Base-by-base conservation (phyloP, 305 asterid species). In the Fraxinus angustifolia region DNA sequence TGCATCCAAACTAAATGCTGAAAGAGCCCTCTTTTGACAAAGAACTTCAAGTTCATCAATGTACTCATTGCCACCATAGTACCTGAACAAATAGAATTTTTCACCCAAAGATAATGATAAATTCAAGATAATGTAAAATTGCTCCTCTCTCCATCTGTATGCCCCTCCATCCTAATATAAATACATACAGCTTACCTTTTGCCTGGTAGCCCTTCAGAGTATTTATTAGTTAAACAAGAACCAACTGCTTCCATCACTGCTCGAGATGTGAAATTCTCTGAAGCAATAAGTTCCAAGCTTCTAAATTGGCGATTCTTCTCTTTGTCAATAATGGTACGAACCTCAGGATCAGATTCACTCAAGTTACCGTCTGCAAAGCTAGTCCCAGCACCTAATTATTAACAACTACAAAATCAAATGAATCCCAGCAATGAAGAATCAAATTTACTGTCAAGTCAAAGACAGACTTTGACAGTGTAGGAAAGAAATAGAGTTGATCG, bases 201-300 rank as follows among this genome's bases (percentile, higher is more conserved):
- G 21, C 97, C 97, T 42, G 99, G 98, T 67, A 96, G 89, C 75
- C 99, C 99, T 88, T 96, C 98, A 2, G 98, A 96, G 78, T 96
- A 96, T 78, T 96, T 96, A 83, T 96, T 96, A 70, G 99, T 94
- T 83, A 96, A 93, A 91, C 98, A 94, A 84, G 99, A 96, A 86
- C 99, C 99, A 82, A 96, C 98, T 19, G 97, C 99, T 89, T 96
- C 98, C 99, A 96, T 96, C 84, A 96, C 99, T 40, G 99, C 98
- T 79, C 97, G 95, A 45, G 98, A 96, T 11, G 99, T 96, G 84
- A 93, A 96, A 83, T 96, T 96, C 86, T 96, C 99, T 0, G 98
- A 96, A 76, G 99, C 99, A 84, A 96, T 96, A 84, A 94, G 95
- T 67, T 91, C 97, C 83, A 96, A 88, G 86, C 98, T 94, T 90